These are phyloP conservation scores for Diplocarpon mali DNA, from an alignment of 2,329 filamentous ascomycete genomes.

Conservation along the genomic window DNA sequence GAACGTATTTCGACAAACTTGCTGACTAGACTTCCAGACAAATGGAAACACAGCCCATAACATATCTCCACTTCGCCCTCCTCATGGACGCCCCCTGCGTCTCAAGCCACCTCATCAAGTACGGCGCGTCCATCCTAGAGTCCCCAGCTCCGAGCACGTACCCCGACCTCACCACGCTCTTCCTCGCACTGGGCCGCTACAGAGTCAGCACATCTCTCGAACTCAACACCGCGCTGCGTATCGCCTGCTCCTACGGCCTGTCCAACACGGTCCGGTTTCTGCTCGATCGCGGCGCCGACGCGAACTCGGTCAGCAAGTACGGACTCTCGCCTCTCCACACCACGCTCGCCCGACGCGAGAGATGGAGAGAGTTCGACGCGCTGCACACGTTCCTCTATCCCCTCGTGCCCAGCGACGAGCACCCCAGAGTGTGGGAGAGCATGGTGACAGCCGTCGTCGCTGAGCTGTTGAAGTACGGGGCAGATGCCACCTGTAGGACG, in stretches of 20 bases:
- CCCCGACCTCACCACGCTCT: conserved; percentile 4
- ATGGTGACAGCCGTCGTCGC: neutral
- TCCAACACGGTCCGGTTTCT: conserved; percentile 1
- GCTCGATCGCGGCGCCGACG: conserved; percentile 1
- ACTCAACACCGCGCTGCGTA: conserved; percentile 1
- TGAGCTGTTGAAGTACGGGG: neutral
- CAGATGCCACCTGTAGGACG: neutral
- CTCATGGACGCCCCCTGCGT: conserved; percentile 1
- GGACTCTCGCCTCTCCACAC: conserved; percentile 1
- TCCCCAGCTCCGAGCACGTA: neutral
- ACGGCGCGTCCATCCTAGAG: neutral
- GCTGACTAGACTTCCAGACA: neutral
- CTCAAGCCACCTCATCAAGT: conserved; percentile 1
- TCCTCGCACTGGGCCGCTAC: neutral
- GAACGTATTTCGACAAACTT: neutral
- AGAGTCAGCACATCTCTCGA: neutral
- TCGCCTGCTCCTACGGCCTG: conserved; percentile 3
- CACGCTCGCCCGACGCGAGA: neutral
- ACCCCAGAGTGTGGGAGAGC: neutral
- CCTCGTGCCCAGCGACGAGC: neutral
- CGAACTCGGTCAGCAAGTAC: neutral
- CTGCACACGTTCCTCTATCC: neutral
- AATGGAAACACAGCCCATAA: neutral
- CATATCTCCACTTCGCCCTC: conserved; percentile 1
- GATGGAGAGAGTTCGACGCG: neutral